Evolutionary conservation across 2,329 filamentous ascomycete species (phyloP), one percentile per base, ranked within the genome.

Genomic region (Aspergillus pseudotamarii): DNA sequence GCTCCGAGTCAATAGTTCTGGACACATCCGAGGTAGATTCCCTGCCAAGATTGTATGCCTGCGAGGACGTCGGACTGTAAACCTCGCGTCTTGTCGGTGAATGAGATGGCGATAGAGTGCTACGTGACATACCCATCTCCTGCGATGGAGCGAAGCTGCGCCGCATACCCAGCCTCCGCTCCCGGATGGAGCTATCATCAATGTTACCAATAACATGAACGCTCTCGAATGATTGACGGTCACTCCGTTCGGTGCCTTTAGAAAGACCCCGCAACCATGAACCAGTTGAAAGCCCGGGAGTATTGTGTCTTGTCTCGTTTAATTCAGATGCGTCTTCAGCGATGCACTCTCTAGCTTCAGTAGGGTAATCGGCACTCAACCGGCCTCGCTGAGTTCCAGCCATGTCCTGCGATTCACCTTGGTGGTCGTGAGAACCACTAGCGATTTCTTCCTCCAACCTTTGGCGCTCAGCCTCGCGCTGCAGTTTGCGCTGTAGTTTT

Each of bases 391-490:
- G 59, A 30, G 12, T 28, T 19, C 58, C 36, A 11, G 60, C n/a
- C 28, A 30, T 4, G 11, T 16, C 63, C 45, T 68, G 60, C 11
- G 60, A 60, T 43, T 63, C 48, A 54, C 28, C 28, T 14, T 66
- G 63, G 4, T 50, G 59, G 43, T 50, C 38, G 34, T 51, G 51
- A 48, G 61, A 32, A 30, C 59, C 55, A 62, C 59, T 26, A 19
- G 41, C 58, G 16, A 88, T 88, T 63, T 86, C 81, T 61, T 83
- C 81, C 43, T 80, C 79, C 28, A 86, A 85, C 57, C 85, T 84
- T 32, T 84, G 83, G 71, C 86, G 82, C 67, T 88, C 85, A 56
- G 83, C 83, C 63, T 75, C 74, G 61, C 75, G 73, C 64, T 80
- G 75, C 51, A 81, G 69, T 65, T 75, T 81, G 61, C 82, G 81